Conservation (phyloP, 805 yeast species). For the Hanseniaspora jakobsenii region DNA sequence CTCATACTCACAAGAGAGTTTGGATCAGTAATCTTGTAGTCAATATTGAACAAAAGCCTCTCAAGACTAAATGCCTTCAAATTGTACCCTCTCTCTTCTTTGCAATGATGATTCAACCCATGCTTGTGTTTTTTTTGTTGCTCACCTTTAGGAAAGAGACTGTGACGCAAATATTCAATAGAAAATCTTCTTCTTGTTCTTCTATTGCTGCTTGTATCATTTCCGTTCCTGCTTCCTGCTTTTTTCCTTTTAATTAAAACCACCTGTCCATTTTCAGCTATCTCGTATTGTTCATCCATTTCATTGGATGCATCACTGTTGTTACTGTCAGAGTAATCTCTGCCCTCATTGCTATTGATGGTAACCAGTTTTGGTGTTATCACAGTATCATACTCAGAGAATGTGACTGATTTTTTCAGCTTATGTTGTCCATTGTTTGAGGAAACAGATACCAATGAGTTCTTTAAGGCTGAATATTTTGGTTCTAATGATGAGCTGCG, state of each 20-base stretch:
- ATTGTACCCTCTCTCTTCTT: not conserved
- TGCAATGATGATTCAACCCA: not conserved
- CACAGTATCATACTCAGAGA: constrained; percentile 16
- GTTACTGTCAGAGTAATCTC: not conserved
- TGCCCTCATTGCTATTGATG: not conserved
- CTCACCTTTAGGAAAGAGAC: not conserved
- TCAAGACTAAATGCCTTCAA: not conserved
- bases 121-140: not conserved
- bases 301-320: constrained; percentile 1
- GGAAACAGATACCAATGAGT: too few relatives aligned
- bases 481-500: too few relatives aligned
- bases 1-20: constrained; percentile 23
- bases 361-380: constrained; percentile 14
- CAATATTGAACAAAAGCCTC: constrained; percentile 5
- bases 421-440: not conserved
- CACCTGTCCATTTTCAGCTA: constrained; percentile 8
- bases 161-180: not conserved
- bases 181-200: not conserved
- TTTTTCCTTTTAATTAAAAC: not conserved
- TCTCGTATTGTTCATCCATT: not conserved
- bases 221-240: not conserved
- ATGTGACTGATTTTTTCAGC: constrained; percentile 15
- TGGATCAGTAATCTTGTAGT: constrained; percentile 18
- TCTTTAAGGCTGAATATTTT: too few relatives aligned
- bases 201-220: not conserved